Percentiles rank a stretch among this genome's conserved stretches.
phyloP scores from a whole-genome alignment of 208 protist genomes.

The Wallacemonas sp. region DNA sequence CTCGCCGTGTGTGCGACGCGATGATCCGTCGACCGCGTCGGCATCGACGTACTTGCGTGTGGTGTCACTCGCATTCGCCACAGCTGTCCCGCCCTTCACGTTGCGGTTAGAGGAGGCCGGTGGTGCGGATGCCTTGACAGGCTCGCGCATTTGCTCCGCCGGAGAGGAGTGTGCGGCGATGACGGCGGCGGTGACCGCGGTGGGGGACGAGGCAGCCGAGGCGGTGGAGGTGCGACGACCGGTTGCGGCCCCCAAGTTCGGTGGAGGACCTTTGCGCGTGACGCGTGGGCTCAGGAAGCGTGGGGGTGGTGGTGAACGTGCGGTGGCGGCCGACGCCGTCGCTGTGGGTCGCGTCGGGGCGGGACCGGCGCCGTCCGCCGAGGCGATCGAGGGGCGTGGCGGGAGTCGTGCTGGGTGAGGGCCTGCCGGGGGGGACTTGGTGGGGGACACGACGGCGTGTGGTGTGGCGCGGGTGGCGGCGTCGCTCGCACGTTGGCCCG shows the following conservation, averaged over 20 bases:
- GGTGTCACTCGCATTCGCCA: no score
- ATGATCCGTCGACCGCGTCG: not conserved
- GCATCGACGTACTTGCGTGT: no score
- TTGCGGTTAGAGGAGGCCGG: no score
- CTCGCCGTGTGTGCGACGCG: not conserved
- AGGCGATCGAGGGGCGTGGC: not conserved
- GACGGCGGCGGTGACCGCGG: no score
- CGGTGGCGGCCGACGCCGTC: not conserved
- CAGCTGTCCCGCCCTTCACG: no score
- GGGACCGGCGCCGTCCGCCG: not conserved
- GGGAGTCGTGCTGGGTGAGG: not conserved
- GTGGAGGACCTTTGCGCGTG: constrained; percentile 1
- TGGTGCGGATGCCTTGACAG: no score
- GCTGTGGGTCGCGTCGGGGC: not conserved
- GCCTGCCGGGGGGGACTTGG: not conserved
- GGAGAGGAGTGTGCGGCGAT: no score
- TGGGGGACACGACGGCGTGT: not conserved
- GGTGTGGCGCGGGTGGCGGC: not conserved
- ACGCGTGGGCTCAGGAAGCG: constrained; percentile 3
- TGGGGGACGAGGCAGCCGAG: no score
- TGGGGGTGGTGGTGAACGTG: not conserved
- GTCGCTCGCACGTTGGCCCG: no score
- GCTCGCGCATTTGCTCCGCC: no score
- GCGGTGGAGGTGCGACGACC: no score
- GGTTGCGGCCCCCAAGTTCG: not conserved